Conservation (phyloP, 495 filamentous ascomycete genomes). For the Penicillium argentinense region DNA sequence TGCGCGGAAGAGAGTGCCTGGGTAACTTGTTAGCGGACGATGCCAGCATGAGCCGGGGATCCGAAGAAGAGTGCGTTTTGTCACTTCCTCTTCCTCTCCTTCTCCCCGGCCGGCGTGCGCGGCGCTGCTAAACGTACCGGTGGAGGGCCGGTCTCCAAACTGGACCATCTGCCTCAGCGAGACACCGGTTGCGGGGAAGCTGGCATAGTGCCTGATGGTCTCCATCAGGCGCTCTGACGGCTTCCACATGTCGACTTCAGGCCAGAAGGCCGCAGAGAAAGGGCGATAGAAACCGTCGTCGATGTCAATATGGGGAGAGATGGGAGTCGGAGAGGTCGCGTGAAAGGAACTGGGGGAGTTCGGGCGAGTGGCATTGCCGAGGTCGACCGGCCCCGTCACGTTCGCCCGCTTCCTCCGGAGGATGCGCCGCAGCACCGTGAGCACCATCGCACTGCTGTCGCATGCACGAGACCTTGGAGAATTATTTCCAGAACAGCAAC, state of each 20-base stretch:
- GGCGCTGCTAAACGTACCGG: constrained; percentile 56
- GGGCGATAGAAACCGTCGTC: neutral
- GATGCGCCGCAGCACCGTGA: constrained; percentile 1
- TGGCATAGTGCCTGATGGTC: constrained; percentile 97
- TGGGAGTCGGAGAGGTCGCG: constrained; percentile 28
- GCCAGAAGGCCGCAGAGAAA: constrained; percentile 27
- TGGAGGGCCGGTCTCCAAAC: constrained; percentile 88
- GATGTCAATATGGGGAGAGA: constrained; percentile 6
- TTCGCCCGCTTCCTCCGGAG: constrained; percentile 27
- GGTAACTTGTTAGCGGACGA: no score
- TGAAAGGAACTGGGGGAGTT: constrained; percentile 15
- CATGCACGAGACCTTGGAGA: no score
- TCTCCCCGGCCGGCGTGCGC: no score
- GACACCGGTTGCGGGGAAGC: constrained; percentile 95
- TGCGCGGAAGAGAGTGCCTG: constrained; percentile 92
- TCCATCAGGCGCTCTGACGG: constrained; percentile 88
- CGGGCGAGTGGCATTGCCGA: constrained; percentile 26
- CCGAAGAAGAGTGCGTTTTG: no score
- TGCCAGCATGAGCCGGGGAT: no score
- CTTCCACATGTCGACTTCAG: constrained; percentile 71
- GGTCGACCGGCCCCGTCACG: constrained; percentile 21
- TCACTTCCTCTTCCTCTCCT: no score
- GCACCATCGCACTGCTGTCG: no score
- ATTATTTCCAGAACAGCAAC: no score
- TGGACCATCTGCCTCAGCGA: constrained; percentile 98